A percentile compares a stretch with the other conserved stretches of the same genome.
These are phyloP conservation scores for Clavispora carvajalis DNA, from an alignment of 805 yeast genomes.

Conservation along the genomic window DNA sequence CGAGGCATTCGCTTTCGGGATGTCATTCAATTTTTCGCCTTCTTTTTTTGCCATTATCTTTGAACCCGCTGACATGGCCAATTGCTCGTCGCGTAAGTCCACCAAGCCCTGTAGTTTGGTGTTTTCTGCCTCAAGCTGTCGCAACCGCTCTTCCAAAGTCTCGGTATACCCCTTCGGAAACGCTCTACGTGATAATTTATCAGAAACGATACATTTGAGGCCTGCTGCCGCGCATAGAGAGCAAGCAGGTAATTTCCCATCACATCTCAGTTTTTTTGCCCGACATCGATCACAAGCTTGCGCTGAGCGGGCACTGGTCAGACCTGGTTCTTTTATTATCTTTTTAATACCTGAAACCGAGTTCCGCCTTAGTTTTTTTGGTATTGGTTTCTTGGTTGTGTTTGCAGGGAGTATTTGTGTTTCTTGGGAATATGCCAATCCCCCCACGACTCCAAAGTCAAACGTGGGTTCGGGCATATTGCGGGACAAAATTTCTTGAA, in stretches of 20 bases:
- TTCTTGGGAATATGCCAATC: not conserved
- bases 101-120: constrained; percentile 59
- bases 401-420: not conserved
- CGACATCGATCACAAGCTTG: constrained; percentile 92
- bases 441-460: not conserved
- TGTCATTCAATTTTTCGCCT: not conserved
- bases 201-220: constrained; percentile 82
- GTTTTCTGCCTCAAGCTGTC: constrained; percentile 81
- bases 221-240: constrained; percentile 82
- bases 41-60: not conserved
- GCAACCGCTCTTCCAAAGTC: constrained; percentile 78
- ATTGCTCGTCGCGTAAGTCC: constrained; percentile 59
- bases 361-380: not conserved
- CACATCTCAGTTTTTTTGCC: constrained; percentile 73
- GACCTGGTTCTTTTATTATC: constrained; percentile 65
- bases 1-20: not conserved
- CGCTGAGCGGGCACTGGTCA: constrained; percentile 64
- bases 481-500: not conserved
- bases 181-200: constrained; percentile 77
- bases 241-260: constrained; percentile 66
- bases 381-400: not conserved
- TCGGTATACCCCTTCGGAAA: constrained; percentile 93
- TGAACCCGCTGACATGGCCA: constrained; percentile 28
- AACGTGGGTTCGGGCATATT: not conserved
- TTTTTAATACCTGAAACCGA: constrained; percentile 9